Base-by-base conservation (phyloP, 768 basidiomycete genomes). In the Pulveroboletus ravenelii region DNA sequence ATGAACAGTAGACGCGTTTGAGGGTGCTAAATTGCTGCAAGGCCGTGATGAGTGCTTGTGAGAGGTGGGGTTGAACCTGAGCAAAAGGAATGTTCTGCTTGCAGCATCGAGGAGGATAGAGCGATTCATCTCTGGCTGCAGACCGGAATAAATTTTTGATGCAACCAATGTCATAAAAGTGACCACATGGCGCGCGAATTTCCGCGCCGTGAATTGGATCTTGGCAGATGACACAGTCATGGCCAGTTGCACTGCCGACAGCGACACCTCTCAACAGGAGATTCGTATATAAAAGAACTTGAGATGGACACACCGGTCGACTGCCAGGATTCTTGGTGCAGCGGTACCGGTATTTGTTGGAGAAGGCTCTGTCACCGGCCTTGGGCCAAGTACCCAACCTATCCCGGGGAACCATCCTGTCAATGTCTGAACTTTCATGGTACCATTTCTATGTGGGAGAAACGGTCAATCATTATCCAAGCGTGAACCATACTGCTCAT, bases 101-200 rank as follows among this genome's bases (percentile, higher is more conserved):
- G 52, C 74, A 75, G 54, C 74, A 74, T 23, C 67, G 66, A 27
- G 74, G 73, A 4, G 73, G 74, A 54, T 64, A 73, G 27, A 76
- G 65, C 0, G 66, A 58, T 49, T 75, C 74, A 54, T 75, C 74
- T 17, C 49, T 54, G 5, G 60, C 65, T 1, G 73, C 62, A 15
- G 62, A 52, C 45, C 66, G 51, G 61, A 74, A 71, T 38, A 75
- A 63, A 30, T 65, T 55, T 6, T 60, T 59, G 27, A 67, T 10
- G 53, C 74, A 75, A n/a, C 1, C 56, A 10, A 54, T 49, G 45
- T 72, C 72, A 48, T 72, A 73, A 48, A 53, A 54, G 51, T 75
- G 70, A 23, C 65, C 62, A 45, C 73, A 74, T 1, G 66, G 66
- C 0, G 65, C 63, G 9, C 55, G 62, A 7, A 71, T 25, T 49